phyloP scores from a whole-genome alignment of 2,329 filamentous ascomycete species.

The Aureobasidium sp. region DNA sequence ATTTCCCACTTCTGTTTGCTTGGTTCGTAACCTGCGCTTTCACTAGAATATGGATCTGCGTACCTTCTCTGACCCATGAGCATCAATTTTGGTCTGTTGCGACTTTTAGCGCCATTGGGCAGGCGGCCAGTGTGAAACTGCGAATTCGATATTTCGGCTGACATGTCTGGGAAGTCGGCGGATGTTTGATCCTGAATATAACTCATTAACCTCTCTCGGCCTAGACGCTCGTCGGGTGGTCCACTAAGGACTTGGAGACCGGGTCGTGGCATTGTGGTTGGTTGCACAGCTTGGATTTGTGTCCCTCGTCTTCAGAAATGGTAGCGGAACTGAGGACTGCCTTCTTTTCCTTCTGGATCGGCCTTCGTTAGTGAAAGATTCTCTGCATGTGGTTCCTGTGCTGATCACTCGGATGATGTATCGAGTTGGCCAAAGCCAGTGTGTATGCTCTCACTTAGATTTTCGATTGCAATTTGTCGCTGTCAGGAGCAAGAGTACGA shows the following conservation, averaged over 20 bases:
- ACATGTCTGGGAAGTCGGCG: slow-evolving; percentile 14
- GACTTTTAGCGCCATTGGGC: slow-evolving; percentile 43
- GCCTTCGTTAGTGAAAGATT: neutral
- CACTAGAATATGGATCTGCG: slow-evolving; percentile 21
- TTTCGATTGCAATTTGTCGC: neutral
- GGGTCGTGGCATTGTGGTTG: slow-evolving; percentile 12
- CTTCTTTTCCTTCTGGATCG: neutral
- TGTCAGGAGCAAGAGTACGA: neutral
- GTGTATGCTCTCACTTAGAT: neutral
- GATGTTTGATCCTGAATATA: slow-evolving; percentile 16
- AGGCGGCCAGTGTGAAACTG: slow-evolving; percentile 34
- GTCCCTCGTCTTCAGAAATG: neutral
- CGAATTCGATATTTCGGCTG: slow-evolving; percentile 3
- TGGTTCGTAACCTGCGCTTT: slow-evolving; percentile 7
- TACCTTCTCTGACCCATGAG: slow-evolving; percentile 95
- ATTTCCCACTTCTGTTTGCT: slow-evolving; percentile 77
- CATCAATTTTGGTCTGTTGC: slow-evolving; percentile 73
- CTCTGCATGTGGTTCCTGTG: neutral
- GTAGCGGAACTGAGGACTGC: neutral
- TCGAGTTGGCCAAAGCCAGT: neutral
- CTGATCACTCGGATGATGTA: neutral
- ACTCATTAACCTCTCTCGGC: slow-evolving; percentile 15
- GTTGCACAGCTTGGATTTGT: neutral
- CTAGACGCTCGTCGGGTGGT: neutral
- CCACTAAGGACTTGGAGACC: neutral